Conservation (phyloP, 345 rosid genomes). For the Cardamine resedifolia region DNA sequence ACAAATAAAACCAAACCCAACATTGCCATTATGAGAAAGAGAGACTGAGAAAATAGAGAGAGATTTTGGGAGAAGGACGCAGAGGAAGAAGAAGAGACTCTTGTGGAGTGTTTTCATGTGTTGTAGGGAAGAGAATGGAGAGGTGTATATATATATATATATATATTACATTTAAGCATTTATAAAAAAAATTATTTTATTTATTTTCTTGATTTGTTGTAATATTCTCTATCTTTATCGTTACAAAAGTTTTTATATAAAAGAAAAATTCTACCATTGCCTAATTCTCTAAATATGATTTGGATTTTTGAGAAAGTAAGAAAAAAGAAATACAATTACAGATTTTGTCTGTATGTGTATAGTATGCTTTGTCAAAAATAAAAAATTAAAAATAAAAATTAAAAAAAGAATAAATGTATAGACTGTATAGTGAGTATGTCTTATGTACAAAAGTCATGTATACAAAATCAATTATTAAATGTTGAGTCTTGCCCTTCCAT, state of each 20-base stretch:
- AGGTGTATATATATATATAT: conserved; percentile 8
- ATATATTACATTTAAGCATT: conserved; percentile 16
- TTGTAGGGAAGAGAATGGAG: conserved; percentile 29
- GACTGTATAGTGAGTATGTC: not conserved
- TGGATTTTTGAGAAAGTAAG: not conserved
- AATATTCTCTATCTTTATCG: conserved; percentile 18
- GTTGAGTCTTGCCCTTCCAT: conserved; percentile 1
- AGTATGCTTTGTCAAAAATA: not conserved
- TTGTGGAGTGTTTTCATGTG: conserved; percentile 21
- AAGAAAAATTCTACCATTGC: not conserved
- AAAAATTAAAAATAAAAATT: too few species aligned
- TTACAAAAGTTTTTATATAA: not conserved
- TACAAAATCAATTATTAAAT: conserved; percentile 16
- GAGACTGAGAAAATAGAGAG: conserved; percentile 1
- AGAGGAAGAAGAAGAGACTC: conserved; percentile 14
- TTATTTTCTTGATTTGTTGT: not conserved
- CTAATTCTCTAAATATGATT: not conserved
- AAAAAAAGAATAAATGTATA: not conserved
- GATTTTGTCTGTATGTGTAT: not conserved
- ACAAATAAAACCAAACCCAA: conserved; percentile 15
- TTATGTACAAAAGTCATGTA: conserved; percentile 17
- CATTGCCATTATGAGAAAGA: conserved; percentile 31
- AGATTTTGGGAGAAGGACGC: not conserved
- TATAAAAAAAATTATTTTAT: not conserved
- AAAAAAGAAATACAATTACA: not conserved